These are phyloP conservation scores for Tulasnella sp. DNA, from an alignment of 768 basidiomycete species.

Conservation along the genomic window DNA sequence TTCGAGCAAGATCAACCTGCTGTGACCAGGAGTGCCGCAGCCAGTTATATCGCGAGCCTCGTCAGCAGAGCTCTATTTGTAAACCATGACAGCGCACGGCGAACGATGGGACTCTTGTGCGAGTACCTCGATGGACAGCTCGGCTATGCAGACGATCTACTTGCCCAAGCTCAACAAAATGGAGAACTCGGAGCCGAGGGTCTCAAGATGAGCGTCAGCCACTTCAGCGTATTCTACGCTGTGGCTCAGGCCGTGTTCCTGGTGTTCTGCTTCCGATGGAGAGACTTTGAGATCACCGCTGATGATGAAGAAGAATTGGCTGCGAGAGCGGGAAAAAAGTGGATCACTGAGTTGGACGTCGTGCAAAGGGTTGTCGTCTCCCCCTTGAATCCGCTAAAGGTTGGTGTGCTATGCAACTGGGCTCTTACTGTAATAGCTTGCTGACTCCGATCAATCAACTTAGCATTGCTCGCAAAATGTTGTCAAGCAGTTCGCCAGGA, in stretches of 20 bases:
- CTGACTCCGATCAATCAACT: not conserved
- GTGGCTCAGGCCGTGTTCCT: slow-evolving; percentile 86
- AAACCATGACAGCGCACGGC: slow-evolving; percentile 56
- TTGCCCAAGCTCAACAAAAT: slow-evolving; percentile 20
- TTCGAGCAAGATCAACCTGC: slow-evolving; percentile 45
- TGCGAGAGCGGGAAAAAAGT: slow-evolving; percentile 38
- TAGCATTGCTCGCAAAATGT: slow-evolving; percentile 87
- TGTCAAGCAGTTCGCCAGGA: slow-evolving; percentile 84
- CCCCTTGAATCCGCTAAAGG: slow-evolving; percentile 82
- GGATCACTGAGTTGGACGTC: slow-evolving; percentile 73
- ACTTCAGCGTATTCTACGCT: slow-evolving; percentile 75
- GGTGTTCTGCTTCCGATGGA: slow-evolving; percentile 97
- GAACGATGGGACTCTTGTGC: slow-evolving; percentile 75
- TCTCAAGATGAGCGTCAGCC: slow-evolving; percentile 22
- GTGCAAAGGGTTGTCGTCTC: slow-evolving; percentile 72
- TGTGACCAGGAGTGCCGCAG: slow-evolving; percentile 82
- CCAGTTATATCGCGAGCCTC: slow-evolving; percentile 86
- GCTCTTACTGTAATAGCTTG: not conserved
- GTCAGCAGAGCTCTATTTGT: slow-evolving; percentile 85
- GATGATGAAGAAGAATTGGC: slow-evolving; percentile 35
- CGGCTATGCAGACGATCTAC: slow-evolving; percentile 35
- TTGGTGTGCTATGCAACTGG: slow-evolving; percentile 24
- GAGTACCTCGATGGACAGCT: slow-evolving; percentile 69
- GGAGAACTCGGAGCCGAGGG: not conserved
- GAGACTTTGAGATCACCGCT: slow-evolving; percentile 54